Evolutionary conservation across 1,139 yeast species (phyloP), one percentile per base, ranked within the genome.

Genomic region (Debaryomyces singareniensis): DNA sequence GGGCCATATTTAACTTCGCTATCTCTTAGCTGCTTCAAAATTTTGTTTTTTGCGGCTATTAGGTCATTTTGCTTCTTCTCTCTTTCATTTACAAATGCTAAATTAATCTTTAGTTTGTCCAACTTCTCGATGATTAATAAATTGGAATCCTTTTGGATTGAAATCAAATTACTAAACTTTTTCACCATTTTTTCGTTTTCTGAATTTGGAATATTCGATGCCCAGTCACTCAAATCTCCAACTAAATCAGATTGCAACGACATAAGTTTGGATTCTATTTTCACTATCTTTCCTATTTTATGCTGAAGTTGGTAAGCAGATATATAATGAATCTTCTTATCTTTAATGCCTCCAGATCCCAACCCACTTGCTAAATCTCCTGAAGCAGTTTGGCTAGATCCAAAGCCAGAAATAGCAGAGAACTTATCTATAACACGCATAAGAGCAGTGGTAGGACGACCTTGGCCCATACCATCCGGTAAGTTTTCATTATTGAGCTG

Each of bases 1-100:
- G 67, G 67, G 3, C 80, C 80, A 38, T 51, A 55, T 36, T 62
- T 65, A 20, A 64, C 50, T 33, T 69, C 73, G 22, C 55, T 56
- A 4, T 60, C 65, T 32, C 64, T 59, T 25, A 66, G 39, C 28
- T 51, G 56, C 24, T 53, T 49, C 30, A 58, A 48, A 16, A 65
- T 53, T 43, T 58, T 59, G 18, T 50, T 44, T 37, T 67, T 56
- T 28, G 49, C 49, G 23, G 38, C 35, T 27, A 56, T 49, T 29
- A 68, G 50, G 15, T 61, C 67, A 15, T 49, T 58, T 22, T 61
- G 57, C 40, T 72, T 67, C 38, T 52, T 58, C 47, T 76, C 83
- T 35, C 81, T 56, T 36, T 70, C 71, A 28, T 64, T 53, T 2
- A 75, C 72, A 32, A 62, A 64, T 4, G 51, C 47, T 29, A 76